Evolutionary conservation across 2,329 filamentous ascomycete species (phyloP).

Genomic region (Phialophora chinensis): DNA sequence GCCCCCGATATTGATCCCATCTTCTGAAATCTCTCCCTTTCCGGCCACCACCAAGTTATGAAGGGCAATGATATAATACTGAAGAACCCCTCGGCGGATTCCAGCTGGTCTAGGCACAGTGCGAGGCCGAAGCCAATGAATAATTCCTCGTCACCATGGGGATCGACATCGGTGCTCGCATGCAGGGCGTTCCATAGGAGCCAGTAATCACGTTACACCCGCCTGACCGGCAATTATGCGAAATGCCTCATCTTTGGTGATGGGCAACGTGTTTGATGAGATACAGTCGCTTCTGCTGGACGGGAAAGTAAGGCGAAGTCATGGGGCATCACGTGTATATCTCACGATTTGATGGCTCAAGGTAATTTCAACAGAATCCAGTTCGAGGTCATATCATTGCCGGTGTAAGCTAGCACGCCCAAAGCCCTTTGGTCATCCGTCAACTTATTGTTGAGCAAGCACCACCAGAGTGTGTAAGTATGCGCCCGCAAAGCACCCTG

Average conservation of each 20-base stretch:
- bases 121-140: neutral
- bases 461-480: conserved; percentile 21
- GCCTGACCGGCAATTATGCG: neutral
- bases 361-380: conserved; percentile 5
- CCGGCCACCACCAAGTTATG: neutral
- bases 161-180: neutral
- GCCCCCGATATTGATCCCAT: conserved; percentile 21
- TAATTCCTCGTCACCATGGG: neutral
- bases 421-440: conserved; percentile 24
- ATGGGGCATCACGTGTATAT: neutral
- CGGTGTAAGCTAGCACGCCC: conserved; percentile 29
- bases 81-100: neutral
- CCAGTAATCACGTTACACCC: neutral
- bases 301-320: neutral
- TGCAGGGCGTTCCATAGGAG: neutral
- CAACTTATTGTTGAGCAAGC: conserved; percentile 17
- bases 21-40: neutral
- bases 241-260: neutral
- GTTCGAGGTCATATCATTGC: conserved; percentile 33
- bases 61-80: neutral
- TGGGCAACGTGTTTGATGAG: neutral
- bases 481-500: conserved; percentile 30
- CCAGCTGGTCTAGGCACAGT: neutral
- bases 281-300: neutral
- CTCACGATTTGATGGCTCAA: neutral